Evolutionary conservation across 2,329 filamentous ascomycete species (phyloP).

Genomic region (Bipolaris sorokiniana): DNA sequence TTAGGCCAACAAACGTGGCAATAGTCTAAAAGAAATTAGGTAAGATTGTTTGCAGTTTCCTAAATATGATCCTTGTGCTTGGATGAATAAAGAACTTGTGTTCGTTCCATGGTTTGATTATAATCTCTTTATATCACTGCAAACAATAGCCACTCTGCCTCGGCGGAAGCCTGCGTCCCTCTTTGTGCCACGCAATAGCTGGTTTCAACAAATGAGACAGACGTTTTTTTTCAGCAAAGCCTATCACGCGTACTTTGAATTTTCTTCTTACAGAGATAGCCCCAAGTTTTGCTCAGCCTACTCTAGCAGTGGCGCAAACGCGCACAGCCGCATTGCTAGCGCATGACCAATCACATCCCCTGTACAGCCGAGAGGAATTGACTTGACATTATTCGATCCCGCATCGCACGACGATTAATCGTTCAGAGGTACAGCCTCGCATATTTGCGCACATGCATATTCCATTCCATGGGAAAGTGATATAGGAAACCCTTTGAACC

Average conservation of each 20-base stretch:
- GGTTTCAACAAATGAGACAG: background rate
- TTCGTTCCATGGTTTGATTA: background rate
- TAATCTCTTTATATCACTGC: background rate
- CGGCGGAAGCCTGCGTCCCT: background rate
- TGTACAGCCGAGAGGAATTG: background rate
- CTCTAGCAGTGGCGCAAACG: too few relatives aligned
- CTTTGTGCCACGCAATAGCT: background rate
- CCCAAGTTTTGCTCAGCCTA: background rate
- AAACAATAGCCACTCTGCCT: background rate
- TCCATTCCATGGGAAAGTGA: background rate
- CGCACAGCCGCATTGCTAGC: background rate
- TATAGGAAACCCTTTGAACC: background rate
- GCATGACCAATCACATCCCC: background rate
- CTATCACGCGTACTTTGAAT: background rate
- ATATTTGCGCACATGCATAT: background rate
- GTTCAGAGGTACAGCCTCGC: background rate
- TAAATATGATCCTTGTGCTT: background rate
- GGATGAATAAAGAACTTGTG: background rate
- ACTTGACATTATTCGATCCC: background rate
- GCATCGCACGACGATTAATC: background rate
- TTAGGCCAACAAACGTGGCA: slow-evolving; percentile 4
- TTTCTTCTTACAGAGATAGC: background rate
- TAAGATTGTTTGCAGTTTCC: background rate
- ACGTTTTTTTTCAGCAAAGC: background rate
- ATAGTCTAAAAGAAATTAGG: background rate